Base-by-base conservation (phyloP, 345 rosid genomes). In the Pelargonium nanum region DNA sequence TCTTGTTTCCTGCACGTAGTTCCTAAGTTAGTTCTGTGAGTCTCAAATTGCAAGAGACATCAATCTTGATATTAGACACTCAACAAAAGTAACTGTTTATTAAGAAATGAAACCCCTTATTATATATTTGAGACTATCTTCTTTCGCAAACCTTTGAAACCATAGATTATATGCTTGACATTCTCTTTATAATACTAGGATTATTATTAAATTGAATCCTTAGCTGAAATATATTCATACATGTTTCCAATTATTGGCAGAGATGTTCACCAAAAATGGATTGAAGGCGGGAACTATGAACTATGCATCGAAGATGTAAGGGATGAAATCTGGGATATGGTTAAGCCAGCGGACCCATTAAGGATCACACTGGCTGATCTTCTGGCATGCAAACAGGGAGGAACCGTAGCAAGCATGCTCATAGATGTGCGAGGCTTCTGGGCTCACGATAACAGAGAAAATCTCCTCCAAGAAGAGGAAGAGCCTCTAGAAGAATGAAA, bases 261-360 rank as follows among this genome's bases (percentile, higher is more conserved):
- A 73, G 99, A 94, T 56, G 97, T 94, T 22, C 99, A 94, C 70
- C 95, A 86, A 69, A 94, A 94, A 72, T 94, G 99, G 99, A 88
- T 90, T 0, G 99, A 94, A 78, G 99, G 99, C 21, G 97, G 97
- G 26, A 94, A 94, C 82, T 94, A 90, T 26, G 99, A 94, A 70
- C 65, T 94, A 45, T 90, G 99, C 60, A 94, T 94, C 1, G 99
- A 90, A 55, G 99, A 90, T 67, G 99, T 94, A 9, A 78, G 99
- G 72, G 97, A 90, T 61, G 99, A 94, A 74, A 90, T 90, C 64
- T 90, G 99, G 99, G 97, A 94, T 66, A 94, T 94, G 99, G 99
- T 94, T 60, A 94, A 94, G 78, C 99, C 97, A 34, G 74, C 74
- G 53, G 96, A 94, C 73, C 89, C 87, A 0, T 71, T 94, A 57